Conservation (phyloP, 371 early-diverging fungal genomes). For the Coemansia sp. region DNA sequence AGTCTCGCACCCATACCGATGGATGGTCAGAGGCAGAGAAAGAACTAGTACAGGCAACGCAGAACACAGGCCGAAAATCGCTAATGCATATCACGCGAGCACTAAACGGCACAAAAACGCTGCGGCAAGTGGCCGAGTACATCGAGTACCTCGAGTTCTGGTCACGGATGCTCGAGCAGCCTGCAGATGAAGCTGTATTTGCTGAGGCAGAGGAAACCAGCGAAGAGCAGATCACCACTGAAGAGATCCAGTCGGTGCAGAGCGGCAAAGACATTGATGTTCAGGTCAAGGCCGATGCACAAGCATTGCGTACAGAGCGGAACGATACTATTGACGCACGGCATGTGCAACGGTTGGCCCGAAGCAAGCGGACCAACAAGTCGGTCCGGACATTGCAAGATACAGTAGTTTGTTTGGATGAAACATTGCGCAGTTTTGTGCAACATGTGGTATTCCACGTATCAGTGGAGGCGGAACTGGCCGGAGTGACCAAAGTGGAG, state of each 20-base stretch:
- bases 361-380: too few species aligned
- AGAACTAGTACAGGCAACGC: neutral
- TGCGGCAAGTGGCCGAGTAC: conserved; percentile 43
- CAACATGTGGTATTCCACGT: neutral
- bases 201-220: conserved; percentile 7
- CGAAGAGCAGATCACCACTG: neutral
- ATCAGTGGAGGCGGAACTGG: neutral
- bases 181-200: neutral
- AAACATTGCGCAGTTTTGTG: neutral
- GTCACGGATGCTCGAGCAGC: conserved; percentile 7
- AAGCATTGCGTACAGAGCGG: neutral
- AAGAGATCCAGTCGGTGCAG: neutral
- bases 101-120: conserved; percentile 30
- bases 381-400: too few species aligned
- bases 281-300: neutral
- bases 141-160: conserved; percentile 34
- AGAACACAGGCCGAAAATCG: conserved; percentile 18
- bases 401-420: neutral
- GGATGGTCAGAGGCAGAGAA: conserved; percentile 9
- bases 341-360: neutral
- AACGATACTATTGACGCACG: neutral
- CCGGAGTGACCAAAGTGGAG: neutral
- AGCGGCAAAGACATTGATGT: neutral
- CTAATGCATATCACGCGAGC: conserved; percentile 8
- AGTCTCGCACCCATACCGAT: neutral